A percentile compares a stretch with the other conserved stretches of the same genome.
phyloP scores from a whole-genome alignment of 2,329 filamentous ascomycete genomes.

The Fusarium annulatum region DNA sequence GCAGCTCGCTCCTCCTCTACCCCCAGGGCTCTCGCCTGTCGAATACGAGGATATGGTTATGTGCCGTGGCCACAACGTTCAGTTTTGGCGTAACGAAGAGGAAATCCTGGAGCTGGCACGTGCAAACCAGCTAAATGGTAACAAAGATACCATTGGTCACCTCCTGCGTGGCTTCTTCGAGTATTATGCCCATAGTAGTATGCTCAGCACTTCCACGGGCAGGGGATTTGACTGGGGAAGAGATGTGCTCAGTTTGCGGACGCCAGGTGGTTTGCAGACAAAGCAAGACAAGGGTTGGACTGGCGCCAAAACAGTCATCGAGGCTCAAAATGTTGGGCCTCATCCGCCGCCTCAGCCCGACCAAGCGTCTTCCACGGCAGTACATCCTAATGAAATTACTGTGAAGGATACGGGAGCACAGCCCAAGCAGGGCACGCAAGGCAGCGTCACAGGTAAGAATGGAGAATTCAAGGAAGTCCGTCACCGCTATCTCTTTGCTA shows the following conservation, averaged over 20 bases:
- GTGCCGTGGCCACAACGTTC: conserved; percentile 75
- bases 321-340: conserved; percentile 55
- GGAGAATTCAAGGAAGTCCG: conserved; percentile 74
- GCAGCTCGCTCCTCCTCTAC: conserved; percentile 59
- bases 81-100: conserved; percentile 81
- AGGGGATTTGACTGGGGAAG: conserved; percentile 82
- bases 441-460: conserved; percentile 44
- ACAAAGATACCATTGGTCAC: conserved; percentile 74
- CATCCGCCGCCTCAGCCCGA: conserved; percentile 29
- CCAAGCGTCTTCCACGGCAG: conserved; percentile 16
- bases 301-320: conserved; percentile 77
- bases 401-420: conserved; percentile 12
- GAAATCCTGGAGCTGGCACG: conserved; percentile 72
- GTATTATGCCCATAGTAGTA: conserved; percentile 76
- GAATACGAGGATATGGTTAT: conserved; percentile 40
- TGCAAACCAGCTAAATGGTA: conserved; percentile 71
- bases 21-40: conserved; percentile 44
- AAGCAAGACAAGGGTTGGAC: conserved; percentile 89
- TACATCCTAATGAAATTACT: background rate
- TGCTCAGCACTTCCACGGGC: conserved; percentile 60
- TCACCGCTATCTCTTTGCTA: conserved; percentile 85
- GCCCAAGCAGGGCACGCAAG: conserved; percentile 21
- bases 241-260: conserved; percentile 82
- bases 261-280: conserved; percentile 73
- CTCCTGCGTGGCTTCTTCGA: conserved; percentile 88